phyloP scores from a whole-genome alignment of 2,329 filamentous ascomycete genomes.

The Penicillium paneum region DNA sequence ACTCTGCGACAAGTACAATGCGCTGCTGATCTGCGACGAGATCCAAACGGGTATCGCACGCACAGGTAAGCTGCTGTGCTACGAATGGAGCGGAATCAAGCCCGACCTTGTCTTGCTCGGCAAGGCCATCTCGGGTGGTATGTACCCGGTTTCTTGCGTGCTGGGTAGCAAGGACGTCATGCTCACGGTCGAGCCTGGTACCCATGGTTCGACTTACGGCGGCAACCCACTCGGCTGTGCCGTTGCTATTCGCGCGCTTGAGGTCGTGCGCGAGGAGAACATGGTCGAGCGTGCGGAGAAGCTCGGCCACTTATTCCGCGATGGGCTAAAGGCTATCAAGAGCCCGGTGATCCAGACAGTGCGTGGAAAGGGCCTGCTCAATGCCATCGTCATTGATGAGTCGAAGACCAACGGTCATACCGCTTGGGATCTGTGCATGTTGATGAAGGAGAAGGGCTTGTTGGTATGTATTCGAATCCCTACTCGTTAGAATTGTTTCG shows the following conservation, averaged over 20 bases:
- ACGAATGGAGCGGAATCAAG: constrained; percentile 92
- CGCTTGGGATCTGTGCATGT: constrained; percentile 93
- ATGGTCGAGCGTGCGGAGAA: constrained; percentile 78
- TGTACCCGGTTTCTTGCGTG: constrained; percentile 98
- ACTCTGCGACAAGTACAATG: constrained; percentile 92
- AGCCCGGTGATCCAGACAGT: constrained; percentile 78
- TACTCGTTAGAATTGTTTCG: not conserved
- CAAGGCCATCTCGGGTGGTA: constrained; percentile 96
- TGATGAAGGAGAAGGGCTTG: constrained; percentile 92
- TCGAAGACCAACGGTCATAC: constrained; percentile 76
- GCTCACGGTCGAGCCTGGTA: constrained; percentile 93
- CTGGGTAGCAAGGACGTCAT: constrained; percentile 86
- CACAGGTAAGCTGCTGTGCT: constrained; percentile 89
- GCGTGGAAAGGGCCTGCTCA: constrained; percentile 88
- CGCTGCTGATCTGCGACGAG: constrained; percentile 94
- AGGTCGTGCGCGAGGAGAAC: constrained; percentile 88
- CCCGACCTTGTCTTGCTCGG: constrained; percentile 92
- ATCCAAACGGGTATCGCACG: constrained; percentile 97
- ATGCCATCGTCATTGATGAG: constrained; percentile 96
- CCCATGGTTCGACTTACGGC: constrained; percentile 97
- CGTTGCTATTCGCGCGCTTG: constrained; percentile 89
- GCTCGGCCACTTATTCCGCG: constrained; percentile 78
- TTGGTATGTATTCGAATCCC: constrained; percentile 60
- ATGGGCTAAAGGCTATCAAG: constrained; percentile 70
- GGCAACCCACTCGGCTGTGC: constrained; percentile 95